phyloP scores from a whole-genome alignment of 805 yeast species.

The Candida sonorensis region DNA sequence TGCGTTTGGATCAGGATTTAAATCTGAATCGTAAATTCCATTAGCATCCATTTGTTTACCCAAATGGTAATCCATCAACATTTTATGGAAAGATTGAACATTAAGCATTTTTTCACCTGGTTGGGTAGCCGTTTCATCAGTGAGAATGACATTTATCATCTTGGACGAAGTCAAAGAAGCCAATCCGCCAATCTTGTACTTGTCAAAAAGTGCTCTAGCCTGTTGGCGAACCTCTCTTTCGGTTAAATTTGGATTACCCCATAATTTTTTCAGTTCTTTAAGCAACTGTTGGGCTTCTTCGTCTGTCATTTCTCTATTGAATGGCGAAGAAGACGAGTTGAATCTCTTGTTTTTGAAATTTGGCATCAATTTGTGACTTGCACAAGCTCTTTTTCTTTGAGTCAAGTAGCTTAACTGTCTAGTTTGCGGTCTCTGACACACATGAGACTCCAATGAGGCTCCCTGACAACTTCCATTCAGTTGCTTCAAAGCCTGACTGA shows the following conservation, averaged over 20 bases:
- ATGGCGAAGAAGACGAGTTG: not conserved
- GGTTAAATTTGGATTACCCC: conserved; percentile 17
- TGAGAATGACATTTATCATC: conserved; percentile 20
- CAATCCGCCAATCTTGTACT: conserved; percentile 27
- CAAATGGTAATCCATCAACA: conserved; percentile 24
- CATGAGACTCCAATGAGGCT: too few species aligned
- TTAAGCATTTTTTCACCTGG: conserved; percentile 26
- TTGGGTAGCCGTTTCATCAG: conserved; percentile 15
- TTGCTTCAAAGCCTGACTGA: too few species aligned
- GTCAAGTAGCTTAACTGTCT: too few species aligned
- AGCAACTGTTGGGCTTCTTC: conserved; percentile 22
- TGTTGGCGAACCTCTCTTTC: conserved; percentile 11
- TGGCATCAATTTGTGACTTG: too few species aligned
- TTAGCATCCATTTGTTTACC: conserved; percentile 20
- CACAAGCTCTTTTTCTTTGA: too few species aligned
- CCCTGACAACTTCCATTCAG: too few species aligned
- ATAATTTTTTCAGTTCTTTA: conserved; percentile 18
- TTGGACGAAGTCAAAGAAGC: conserved; percentile 24
- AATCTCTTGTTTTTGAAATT: too few species aligned
- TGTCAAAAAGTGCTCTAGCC: conserved; percentile 16
- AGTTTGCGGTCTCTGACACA: too few species aligned
- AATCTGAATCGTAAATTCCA: conserved; percentile 15
- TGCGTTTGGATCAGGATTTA: conserved; percentile 16
- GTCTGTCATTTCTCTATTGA: conserved; percentile 17
- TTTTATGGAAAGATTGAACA: conserved; percentile 25